Base-by-base conservation (phyloP, 768 basidiomycete species). In the Lanmaoa pseudosensibilis region DNA sequence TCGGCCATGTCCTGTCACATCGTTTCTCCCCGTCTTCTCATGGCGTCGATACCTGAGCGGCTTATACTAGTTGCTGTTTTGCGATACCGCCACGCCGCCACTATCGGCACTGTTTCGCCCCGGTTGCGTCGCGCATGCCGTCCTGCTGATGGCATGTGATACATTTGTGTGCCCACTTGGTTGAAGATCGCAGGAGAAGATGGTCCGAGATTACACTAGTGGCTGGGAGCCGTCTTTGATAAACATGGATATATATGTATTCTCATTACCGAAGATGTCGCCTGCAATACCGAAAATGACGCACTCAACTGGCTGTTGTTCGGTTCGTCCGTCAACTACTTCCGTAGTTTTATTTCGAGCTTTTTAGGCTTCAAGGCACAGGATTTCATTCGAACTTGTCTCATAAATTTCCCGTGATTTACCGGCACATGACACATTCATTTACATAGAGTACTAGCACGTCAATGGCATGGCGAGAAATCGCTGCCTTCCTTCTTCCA, bases 91-190 rank as follows among this genome's bases (percentile, higher is more conserved):
- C 27, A 21, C 32, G 37, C 46, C 38, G 36, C 54, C 46, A 39
- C 34, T 30, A 33, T 60, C 58, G 58, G 50, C 21, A 12, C 21
- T 46, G 33, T 60, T 37, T 59, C 34, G n/a, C 33, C 45, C n/a
- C 43, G 33, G 33, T 27, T 33, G 16, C 13, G 23, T 59, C 41
- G 57, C 36, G 21, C 25, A 46, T 62, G 54, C 50, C 56, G 47
- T 58, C 6, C 19, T 6, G 5, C 21, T 51, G 50, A 48, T 44
- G 41, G 25, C 41, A 21, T 51, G 32, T 30, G 49, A 34, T 51
- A 33, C 10, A 40, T 54, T 40, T 54, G 54, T n/a, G 16, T 38
- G 53, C 33, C 16, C 15, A 27, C 33, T 23, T 46, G 43, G 25
- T 34, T 58, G 23, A 21, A 33, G 43, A 37, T 45, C 30, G 33